Base-by-base conservation (phyloP, 257 asterid species). In the Lycium barbarum region DNA sequence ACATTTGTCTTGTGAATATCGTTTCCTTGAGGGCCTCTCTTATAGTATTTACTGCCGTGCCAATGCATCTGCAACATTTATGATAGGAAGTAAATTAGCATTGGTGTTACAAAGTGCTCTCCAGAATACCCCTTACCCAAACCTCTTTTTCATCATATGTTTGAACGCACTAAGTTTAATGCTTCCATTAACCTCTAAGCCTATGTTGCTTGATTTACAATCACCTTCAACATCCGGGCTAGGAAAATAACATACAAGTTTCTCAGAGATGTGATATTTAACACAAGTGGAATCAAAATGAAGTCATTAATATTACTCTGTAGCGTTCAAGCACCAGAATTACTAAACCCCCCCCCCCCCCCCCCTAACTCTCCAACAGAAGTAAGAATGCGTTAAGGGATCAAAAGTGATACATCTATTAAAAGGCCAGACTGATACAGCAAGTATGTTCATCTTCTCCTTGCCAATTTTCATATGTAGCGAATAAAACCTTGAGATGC, bases 1-100 rank as follows among this genome's bases (percentile, higher is more conserved):
- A 96, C 98, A 66, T 96, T 96, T 61, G 95, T 88, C 92, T 95
- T 95, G 97, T 94, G 99, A 87, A 93, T 94, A 73, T 93, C 90
- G 20, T 96, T 96, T 86, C 93, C 99, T 81, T 65, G 85, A 26
- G 94, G 96, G 22, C 98, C 98, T 82, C 97, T 93, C 81, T 89
- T 87, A 78, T 66, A 94, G 88, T 94, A 94, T 66, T 86, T 90
- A 68, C 88, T 90, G 84, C 99, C 98, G 83, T 91, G 98, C 99
- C 99, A 94, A 83, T 96, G 99, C 79, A 84, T 38, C 99, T 94
- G 85, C 78, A 85, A 85, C 63, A 86, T 78, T 72, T 62, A 84
- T 33, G 59, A 67, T 3, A 51, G 82, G 47, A 76, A 26, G 82
- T 53, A 76, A 26, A 76, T 26, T 51, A 76, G 82, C 33, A 51